Evolutionary conservation across 2,329 filamentous ascomycete species (phyloP), one percentile per base, ranked within the genome.

Genomic region (Alternaria longipes): DNA sequence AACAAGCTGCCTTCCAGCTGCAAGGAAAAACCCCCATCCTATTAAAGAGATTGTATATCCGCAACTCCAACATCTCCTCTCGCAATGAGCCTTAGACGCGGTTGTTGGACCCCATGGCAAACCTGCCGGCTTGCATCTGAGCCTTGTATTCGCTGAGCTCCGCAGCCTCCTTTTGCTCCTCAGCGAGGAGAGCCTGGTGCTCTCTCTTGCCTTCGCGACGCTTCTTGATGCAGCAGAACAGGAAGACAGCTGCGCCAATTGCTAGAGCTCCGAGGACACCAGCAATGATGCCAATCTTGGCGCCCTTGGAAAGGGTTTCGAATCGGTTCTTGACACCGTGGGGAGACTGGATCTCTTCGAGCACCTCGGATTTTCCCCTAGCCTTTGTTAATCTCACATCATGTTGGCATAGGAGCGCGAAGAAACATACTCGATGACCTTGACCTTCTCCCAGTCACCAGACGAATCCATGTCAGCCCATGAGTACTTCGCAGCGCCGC

Each of bases 401-500:
- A 44, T 46, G 45, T 7, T 50, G n/a, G 11, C 7, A 14, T 12
- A 20, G 53, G 8, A 8, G 40, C 32, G 26, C 8, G 5, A 16
- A 5, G 18, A 16, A 2, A 75, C 80, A 56, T 78, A 81, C 80
- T 74, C 72, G 61, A 80, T 73, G 34, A 81, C 72, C 70, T 84
- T 80, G 74, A 86, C 85, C 75, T 82, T 84, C 70, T 89, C 70
- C 82, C 66, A 68, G 9, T 57, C 54, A 20, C 66, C 66, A 22
- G 57, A 55, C 1, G 59, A 11, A 40, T 68, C 66, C 63, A 67
- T 71, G 62, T 63, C 49, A 26, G 83, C 82, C 69, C 87, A 93
- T 46, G 84, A 78, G 74, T 93, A 94, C 68, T 87, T 85, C 68
- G 87, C 87, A 47, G 81, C 83, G 1, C 88, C 83, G 1, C 88